Percentiles rank a stretch among this genome's conserved stretches.
Conservation (phyloP, 441 rosid species). For the Gossypium schwendimanii region DNA sequence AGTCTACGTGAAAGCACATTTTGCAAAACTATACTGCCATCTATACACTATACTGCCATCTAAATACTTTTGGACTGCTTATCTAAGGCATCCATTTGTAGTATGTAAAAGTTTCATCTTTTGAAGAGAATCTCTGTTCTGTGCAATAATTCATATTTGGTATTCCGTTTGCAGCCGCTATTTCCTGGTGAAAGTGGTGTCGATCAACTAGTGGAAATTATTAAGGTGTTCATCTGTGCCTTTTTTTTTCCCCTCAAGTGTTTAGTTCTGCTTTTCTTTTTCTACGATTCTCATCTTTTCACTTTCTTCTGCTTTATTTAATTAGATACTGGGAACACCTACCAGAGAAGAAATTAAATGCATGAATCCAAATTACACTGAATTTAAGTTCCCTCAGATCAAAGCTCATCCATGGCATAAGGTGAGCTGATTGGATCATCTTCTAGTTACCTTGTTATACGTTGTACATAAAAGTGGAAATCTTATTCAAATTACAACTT, state of each 20-base stretch:
- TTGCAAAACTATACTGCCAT: not conserved
- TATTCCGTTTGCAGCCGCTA: constrained; percentile 52
- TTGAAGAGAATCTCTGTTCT: not conserved
- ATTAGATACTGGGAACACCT: constrained; percentile 74
- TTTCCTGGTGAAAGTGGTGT: constrained; percentile 94
- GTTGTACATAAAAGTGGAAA: constrained; percentile 1
- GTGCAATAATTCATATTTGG: not conserved
- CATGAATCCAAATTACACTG: constrained; percentile 88
- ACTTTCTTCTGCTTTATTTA: constrained; percentile 11
- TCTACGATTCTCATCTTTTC: not conserved
- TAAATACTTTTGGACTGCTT: not conserved
- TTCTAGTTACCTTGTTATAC: not conserved
- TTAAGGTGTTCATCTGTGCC: constrained; percentile 41
- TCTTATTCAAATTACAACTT: constrained; percentile 15
- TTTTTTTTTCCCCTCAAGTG: not conserved
- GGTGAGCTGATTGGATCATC: constrained; percentile 28
- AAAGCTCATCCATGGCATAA: constrained; percentile 97
- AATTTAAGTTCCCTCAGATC: constrained; percentile 81
- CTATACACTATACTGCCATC: not conserved
- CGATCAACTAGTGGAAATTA: constrained; percentile 84
- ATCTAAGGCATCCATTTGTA: not conserved
- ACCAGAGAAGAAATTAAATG: constrained; percentile 83
- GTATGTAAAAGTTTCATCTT: not conserved
- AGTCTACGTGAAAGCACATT: not conserved
- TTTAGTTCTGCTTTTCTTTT: not conserved